A percentile compares a stretch with the other conserved stretches of the same genome.
These are phyloP conservation scores for Escovopsis sp. DNA, from an alignment of 2,329 filamentous ascomycete genomes.

Conservation along the genomic window DNA sequence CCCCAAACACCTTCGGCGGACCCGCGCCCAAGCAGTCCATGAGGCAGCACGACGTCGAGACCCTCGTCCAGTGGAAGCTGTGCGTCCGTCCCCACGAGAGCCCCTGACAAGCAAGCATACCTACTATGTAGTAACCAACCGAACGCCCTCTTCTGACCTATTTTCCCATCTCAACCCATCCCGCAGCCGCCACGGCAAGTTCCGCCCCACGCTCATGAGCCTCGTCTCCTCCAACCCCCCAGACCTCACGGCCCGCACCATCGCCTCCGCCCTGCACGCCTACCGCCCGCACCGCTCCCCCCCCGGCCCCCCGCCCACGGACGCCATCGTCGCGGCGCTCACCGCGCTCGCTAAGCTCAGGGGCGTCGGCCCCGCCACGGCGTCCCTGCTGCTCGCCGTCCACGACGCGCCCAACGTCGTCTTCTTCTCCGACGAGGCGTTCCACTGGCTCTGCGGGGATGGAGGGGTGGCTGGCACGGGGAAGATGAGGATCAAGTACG, in stretches of 20 bases:
- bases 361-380: slow-evolving; percentile 68
- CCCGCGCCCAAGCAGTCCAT: slow-evolving; percentile 25
- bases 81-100: slow-evolving; percentile 24
- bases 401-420: slow-evolving; percentile 43
- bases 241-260: slow-evolving; percentile 29
- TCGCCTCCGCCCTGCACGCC: slow-evolving; percentile 34
- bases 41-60: slow-evolving; percentile 41
- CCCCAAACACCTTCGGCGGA: slow-evolving; percentile 31
- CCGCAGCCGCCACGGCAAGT: slow-evolving; percentile 45
- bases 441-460: slow-evolving; percentile 52
- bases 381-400: slow-evolving; percentile 56
- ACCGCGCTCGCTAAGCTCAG: slow-evolving; percentile 44
- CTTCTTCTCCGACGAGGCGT: slow-evolving; percentile 73
- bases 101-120: background rate
- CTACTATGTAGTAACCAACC: too few relatives aligned
- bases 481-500: slow-evolving; percentile 52
- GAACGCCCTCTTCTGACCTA: background rate
- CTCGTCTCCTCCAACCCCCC: slow-evolving; percentile 47
- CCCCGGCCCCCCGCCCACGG: slow-evolving; percentile 20
- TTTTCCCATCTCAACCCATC: background rate
- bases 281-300: slow-evolving; percentile 21
- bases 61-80: slow-evolving; percentile 58
- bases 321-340: slow-evolving; percentile 32
- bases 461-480: slow-evolving; percentile 15
- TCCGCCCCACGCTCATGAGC: slow-evolving; percentile 45